Conservation (phyloP, 2,329 filamentous ascomycete species). For the Aspergillus sp. region DNA sequence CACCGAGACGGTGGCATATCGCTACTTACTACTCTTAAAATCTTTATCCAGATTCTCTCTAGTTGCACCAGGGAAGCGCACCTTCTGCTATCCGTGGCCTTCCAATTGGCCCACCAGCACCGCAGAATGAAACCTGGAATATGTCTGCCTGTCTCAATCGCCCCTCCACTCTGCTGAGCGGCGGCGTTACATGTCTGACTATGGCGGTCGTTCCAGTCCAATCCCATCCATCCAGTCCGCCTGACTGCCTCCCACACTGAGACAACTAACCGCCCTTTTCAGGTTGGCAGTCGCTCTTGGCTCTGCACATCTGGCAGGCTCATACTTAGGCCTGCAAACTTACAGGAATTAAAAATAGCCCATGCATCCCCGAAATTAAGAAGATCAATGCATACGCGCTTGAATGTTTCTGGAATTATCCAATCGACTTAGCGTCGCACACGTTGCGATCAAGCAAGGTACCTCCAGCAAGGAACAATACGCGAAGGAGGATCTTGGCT, state of each 20-base stretch:
- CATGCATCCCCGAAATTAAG: not conserved
- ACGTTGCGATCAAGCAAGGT: not conserved
- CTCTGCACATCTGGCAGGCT: not conserved
- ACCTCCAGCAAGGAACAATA: not conserved
- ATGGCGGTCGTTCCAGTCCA: not conserved
- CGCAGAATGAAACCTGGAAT: not conserved
- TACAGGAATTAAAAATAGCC: not conserved
- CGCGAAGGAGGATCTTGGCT: not conserved
- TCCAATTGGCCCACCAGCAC: conserved; percentile 17
- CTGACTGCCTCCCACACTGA: not conserved
- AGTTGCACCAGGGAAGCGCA: not conserved
- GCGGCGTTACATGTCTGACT: not conserved
- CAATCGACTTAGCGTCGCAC: not conserved
- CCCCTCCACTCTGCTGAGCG: not conserved
- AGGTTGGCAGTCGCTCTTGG: not conserved
- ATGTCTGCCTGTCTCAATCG: conserved; percentile 4
- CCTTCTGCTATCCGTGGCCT: conserved; percentile 6
- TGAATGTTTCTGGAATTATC: not conserved
- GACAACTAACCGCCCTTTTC: not conserved
- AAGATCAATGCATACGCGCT: not conserved
- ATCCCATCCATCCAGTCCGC: not conserved
- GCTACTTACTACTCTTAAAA: not conserved
- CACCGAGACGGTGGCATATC: not conserved
- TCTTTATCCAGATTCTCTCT: not conserved
- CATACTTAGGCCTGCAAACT: not conserved